Evolutionary conservation across 345 rosid species (phyloP).

Genomic region (Lepidium didymum): DNA sequence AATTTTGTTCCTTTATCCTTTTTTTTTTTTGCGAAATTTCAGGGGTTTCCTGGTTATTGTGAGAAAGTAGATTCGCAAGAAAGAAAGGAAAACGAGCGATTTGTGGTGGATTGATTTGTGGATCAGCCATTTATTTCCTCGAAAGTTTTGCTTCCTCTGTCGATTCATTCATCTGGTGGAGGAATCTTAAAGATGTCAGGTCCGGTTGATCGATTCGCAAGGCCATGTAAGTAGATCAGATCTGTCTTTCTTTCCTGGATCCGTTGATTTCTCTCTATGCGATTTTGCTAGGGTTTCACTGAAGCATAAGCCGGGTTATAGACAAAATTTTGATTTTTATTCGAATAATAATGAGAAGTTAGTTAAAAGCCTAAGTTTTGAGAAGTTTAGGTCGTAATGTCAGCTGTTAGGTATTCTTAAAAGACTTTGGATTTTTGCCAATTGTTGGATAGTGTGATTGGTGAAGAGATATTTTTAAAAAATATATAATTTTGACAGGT

Average conservation of each 20-base stretch:
- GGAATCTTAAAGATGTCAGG: conserved; percentile 67
- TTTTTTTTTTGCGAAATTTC: conserved; percentile 10
- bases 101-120: conserved; percentile 16
- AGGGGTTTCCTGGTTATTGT: conserved; percentile 4
- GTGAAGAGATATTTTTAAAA: background rate
- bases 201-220: conserved; percentile 87
- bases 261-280: background rate
- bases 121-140: conserved; percentile 6
- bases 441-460: background rate
- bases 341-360: background rate
- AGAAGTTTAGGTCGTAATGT: background rate
- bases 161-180: background rate
- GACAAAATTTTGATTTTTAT: background rate
- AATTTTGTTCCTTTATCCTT: background rate
- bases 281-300: conserved; percentile 27
- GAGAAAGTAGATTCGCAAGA: conserved; percentile 12
- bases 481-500: conserved; percentile 35
- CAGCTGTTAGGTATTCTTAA: background rate
- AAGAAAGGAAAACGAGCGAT: background rate
- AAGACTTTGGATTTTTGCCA: background rate
- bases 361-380: background rate
- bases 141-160: conserved; percentile 3
- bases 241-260: background rate
- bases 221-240: conserved; percentile 68
- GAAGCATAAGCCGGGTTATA: background rate